Evolutionary conservation across 192 early-diverging fungal species (phyloP), one percentile per base, ranked within the genome.

Genomic region (Dissophora ornata): DNA sequence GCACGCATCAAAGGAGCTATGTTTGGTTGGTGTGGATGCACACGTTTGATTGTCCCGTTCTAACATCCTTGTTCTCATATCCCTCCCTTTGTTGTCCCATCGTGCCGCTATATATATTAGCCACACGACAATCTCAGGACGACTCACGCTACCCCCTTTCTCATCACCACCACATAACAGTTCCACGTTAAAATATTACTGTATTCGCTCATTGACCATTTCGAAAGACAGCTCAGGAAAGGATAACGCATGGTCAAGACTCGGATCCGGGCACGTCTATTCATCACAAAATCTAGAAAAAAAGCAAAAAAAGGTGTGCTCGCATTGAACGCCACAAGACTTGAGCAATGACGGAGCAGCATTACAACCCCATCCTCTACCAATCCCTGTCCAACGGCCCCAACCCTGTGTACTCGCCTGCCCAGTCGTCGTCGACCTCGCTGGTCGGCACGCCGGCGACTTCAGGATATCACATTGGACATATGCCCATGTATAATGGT

Each of bases 401-500:
- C 25, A 67, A 77, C 32, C 50, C 48, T 3, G 57, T 77, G 0
- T 67, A 77, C 47, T 67, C 71, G 51, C 71, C 73, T 2, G 64
- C 73, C 15, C 73, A 77, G 53, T 67, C 73, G 7, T 67, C 73
- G 36, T 64, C 73, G 16, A 49, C 45, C 1, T 62, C 63, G 38
- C 52, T 77, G n/a, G 73, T 67, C 8, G 73, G 63, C 6, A 57
- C 64, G 21, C 63, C 64, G 16, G 30, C 57, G 34, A 60, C 50
- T 18, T 59, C 63, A 26, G 63, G 63, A 24, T 77, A 77, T 33
- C 73, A 67, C 29, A 33, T 77, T n/a, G 57, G 58, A 22, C 73
- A 77, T 42, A 67, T 77, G 64, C 57, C 75, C 29, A 69, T 79
- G 65, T 83, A 83, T 46, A 70, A 70, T 30, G 69, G 74, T 33